phyloP scores from a whole-genome alignment of 164 flowering plant genomes.

The Chloranthus sessilifolius region DNA sequence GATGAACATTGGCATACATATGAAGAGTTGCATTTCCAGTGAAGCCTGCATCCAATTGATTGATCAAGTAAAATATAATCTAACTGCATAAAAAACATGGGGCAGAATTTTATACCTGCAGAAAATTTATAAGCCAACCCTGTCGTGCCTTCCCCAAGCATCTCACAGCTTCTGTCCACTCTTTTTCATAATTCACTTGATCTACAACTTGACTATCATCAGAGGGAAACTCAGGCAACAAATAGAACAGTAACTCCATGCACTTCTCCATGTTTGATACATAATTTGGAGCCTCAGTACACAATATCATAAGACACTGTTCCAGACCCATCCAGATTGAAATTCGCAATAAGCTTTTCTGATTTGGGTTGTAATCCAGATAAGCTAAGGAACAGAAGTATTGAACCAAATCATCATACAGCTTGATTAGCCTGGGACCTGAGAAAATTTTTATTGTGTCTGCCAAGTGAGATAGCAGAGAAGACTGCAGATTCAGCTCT shows the following conservation, averaged over 20 bases:
- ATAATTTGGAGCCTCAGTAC: slow-evolving; percentile 33
- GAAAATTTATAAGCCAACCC: slow-evolving; percentile 49
- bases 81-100: too few species aligned
- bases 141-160: slow-evolving; percentile 69
- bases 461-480: slow-evolving; percentile 51
- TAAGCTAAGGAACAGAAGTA: slow-evolving; percentile 39
- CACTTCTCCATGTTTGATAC: slow-evolving; percentile 47
- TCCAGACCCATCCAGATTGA: slow-evolving; percentile 86
- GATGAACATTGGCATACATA: too few species aligned
- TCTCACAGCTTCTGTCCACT: slow-evolving; percentile 66
- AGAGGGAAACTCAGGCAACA: slow-evolving; percentile 43
- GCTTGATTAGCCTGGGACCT: slow-evolving; percentile 57
- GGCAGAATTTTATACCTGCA: slow-evolving; percentile 49
- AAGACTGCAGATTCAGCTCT: slow-evolving; percentile 60
- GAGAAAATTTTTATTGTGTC: slow-evolving; percentile 61
- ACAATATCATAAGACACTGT: slow-evolving; percentile 40
- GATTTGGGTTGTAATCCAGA: slow-evolving; percentile 22
- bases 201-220: slow-evolving; percentile 13
- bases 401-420: slow-evolving; percentile 49
- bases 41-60: too few species aligned
- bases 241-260: slow-evolving; percentile 60
- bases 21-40: too few species aligned
- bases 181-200: slow-evolving; percentile 22
- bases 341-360: slow-evolving; percentile 42
- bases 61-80: too few species aligned